phyloP scores from a whole-genome alignment of 352 stramenopile genomes.

The Phytophthora cajani region DNA sequence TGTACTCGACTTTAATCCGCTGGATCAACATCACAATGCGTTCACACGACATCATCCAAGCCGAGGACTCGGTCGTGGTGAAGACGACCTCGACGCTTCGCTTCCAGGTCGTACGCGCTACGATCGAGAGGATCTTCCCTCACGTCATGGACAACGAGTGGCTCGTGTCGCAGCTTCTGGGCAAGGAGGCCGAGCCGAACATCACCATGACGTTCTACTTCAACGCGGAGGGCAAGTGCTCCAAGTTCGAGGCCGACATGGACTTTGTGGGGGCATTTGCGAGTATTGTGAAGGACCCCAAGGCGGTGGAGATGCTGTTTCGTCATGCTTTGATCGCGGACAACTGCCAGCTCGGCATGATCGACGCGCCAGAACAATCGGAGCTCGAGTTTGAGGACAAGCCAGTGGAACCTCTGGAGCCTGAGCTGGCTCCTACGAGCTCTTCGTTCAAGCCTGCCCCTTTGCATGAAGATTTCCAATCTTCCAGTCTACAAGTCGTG shows the following conservation, averaged over 20 bases:
- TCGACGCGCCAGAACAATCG: slow-evolving; percentile 3
- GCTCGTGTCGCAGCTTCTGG: slow-evolving; percentile 42
- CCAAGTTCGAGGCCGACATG: slow-evolving; percentile 22
- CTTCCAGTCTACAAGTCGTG: background rate
- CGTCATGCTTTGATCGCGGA: slow-evolving; percentile 28
- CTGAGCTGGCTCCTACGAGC: background rate
- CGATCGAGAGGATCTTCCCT: slow-evolving; percentile 14
- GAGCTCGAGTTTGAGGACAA: background rate
- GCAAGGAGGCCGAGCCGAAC: slow-evolving; percentile 23
- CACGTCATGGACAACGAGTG: slow-evolving; percentile 32
- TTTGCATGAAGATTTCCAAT: background rate
- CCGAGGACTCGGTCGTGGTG: slow-evolving; percentile 12
- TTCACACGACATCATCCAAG: slow-evolving; percentile 20
- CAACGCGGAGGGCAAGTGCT: slow-evolving; percentile 23
- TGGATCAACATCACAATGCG: slow-evolving; percentile 36
- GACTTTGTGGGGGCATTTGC: slow-evolving; percentile 43
- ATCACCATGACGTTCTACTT: slow-evolving; percentile 40
- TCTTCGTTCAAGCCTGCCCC: background rate
- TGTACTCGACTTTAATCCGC: slow-evolving; percentile 46
- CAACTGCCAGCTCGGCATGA: slow-evolving; percentile 34
- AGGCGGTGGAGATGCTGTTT: slow-evolving; percentile 33
- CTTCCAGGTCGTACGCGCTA: slow-evolving; percentile 7
- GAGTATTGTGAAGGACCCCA: slow-evolving; percentile 28
- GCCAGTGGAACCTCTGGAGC: background rate
- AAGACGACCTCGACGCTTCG: background rate